A percentile compares a stretch with the other conserved stretches of the same genome.
Conservation (phyloP, 441 rosid species). For the Pelargonium exstipulatum region DNA sequence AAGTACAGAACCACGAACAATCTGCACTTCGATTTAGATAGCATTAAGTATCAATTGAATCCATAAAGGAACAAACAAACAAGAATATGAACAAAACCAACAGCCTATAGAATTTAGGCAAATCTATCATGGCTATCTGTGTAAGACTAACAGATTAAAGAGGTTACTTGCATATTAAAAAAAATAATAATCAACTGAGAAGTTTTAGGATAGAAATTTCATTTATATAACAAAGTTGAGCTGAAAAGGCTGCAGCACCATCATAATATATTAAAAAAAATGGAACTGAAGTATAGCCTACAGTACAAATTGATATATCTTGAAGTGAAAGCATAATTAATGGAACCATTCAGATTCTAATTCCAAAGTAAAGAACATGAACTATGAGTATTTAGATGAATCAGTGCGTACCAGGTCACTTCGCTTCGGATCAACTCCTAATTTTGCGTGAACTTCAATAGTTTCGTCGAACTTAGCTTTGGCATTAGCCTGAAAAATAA, state of each 20-base stretch:
- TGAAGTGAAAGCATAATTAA: background rate
- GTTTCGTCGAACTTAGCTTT: constrained; percentile 76
- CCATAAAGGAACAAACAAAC: background rate
- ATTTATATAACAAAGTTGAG: too few species aligned
- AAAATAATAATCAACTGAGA: too few species aligned
- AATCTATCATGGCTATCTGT: background rate
- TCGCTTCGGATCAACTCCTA: constrained; percentile 68
- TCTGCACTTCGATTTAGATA: constrained; percentile 43
- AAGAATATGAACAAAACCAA: background rate
- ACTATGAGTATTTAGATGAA: background rate
- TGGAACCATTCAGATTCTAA: background rate
- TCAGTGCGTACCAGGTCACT: constrained; percentile 62
- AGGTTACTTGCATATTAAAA: too few species aligned
- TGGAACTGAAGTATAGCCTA: background rate
- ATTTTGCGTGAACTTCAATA: constrained; percentile 79
- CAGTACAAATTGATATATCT: background rate
- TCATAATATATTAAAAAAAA: background rate
- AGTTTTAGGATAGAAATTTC: too few species aligned
- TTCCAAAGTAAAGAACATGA: constrained; percentile 11
- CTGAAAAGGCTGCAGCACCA: too few species aligned
- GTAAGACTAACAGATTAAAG: too few species aligned
- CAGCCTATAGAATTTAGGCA: background rate
- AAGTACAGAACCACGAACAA: constrained; percentile 81
- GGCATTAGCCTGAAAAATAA: constrained; percentile 57
- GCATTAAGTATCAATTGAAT: background rate